These are phyloP conservation scores for Rhodotorula sp. DNA, from an alignment of 1,284 basidiomycete species.

Conservation along the genomic window DNA sequence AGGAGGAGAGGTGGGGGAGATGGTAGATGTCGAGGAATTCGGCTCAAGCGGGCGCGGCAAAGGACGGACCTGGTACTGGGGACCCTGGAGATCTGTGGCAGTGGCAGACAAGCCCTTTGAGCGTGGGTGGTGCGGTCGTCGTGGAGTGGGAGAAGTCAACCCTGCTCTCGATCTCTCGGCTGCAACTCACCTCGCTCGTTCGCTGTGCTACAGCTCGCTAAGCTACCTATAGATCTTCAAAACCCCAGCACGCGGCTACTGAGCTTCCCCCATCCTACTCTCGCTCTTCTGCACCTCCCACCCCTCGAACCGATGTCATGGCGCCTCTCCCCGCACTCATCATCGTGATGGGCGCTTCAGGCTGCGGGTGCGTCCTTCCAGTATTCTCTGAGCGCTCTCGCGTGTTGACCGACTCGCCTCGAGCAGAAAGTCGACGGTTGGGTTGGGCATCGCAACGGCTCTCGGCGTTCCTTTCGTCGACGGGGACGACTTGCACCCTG, in stretches of 20 bases:
- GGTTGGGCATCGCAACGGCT: constrained; percentile 61
- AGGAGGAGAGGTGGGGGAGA: background rate
- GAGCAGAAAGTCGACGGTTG: constrained; percentile 83
- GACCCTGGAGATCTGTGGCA: too few species aligned
- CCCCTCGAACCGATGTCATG: background rate
- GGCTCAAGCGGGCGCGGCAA: too few species aligned
- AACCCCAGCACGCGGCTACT: too few species aligned
- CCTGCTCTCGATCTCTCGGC: background rate
- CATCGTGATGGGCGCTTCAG: constrained; percentile 43
- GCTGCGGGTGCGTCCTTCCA: constrained; percentile 35
- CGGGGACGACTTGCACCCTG: constrained; percentile 84
- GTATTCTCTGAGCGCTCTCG: background rate
- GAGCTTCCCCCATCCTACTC: background rate
- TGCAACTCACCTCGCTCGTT: background rate
- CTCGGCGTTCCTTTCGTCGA: constrained; percentile 76
- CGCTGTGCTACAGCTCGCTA: background rate
- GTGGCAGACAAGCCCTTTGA: too few species aligned
- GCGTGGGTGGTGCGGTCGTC: too few species aligned
- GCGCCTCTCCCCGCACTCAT: constrained; percentile 32
- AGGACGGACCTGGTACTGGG: too few species aligned
- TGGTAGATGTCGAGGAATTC: background rate
- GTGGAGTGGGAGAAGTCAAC: too few species aligned
- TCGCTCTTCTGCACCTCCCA: background rate
- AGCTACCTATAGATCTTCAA: too few species aligned
- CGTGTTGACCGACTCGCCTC: background rate